Conservation (phyloP, 2,329 filamentous ascomycete genomes). For the Annulohypoxylon truncatum region DNA sequence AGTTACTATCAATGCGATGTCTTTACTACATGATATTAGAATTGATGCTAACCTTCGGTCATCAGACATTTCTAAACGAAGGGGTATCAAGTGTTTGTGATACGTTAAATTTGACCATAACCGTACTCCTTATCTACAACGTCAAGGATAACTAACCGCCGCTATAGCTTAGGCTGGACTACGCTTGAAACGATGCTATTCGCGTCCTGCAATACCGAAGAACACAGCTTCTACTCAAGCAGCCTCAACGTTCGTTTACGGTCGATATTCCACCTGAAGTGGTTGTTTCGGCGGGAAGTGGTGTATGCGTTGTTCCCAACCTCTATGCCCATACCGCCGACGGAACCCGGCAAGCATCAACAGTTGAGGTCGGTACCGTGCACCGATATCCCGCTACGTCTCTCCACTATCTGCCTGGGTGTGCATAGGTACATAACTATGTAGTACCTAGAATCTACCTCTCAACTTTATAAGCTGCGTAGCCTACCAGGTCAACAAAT, state of each 20-base stretch:
- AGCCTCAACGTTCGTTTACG: not conserved
- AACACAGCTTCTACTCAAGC: not conserved
- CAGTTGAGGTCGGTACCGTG: not conserved
- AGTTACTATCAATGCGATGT: slow-evolving; percentile 1
- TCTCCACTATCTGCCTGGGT: not conserved
- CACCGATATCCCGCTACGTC: not conserved
- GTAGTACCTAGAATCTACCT: not conserved
- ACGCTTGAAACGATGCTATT: not conserved
- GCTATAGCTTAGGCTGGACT: not conserved
- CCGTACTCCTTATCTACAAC: not conserved
- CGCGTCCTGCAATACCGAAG: not conserved
- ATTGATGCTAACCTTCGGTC: slow-evolving; percentile 4
- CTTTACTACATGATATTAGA: not conserved
- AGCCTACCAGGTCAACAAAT: not conserved
- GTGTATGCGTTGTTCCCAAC: not conserved
- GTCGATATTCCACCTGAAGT: not conserved
- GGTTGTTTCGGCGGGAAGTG: not conserved
- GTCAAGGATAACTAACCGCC: not conserved
- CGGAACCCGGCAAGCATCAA: not conserved
- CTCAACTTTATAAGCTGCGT: not conserved
- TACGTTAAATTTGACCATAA: not conserved
- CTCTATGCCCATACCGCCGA: not conserved
- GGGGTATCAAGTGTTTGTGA: not conserved
- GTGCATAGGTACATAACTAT: not conserved
- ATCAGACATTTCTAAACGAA: slow-evolving; percentile 1